These are phyloP conservation scores for Sedum album DNA, from an alignment of 164 flowering plant species.

Conservation along the genomic window DNA sequence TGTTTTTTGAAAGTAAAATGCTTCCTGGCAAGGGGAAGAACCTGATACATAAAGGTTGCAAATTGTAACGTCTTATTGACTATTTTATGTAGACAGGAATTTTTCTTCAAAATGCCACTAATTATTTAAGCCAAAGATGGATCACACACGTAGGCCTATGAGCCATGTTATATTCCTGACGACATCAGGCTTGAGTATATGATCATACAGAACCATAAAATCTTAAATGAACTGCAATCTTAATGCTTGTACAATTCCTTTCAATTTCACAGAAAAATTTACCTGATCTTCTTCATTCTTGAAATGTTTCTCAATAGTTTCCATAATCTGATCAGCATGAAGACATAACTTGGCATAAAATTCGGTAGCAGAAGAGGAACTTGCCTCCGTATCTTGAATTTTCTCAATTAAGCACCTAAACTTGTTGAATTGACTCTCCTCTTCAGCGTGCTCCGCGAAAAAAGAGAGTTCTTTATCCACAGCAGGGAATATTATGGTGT, in stretches of 20 bases:
- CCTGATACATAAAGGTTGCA: conserved; percentile 31
- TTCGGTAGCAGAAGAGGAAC: conserved; percentile 57
- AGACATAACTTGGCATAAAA: conserved; percentile 62
- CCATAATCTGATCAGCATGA: conserved; percentile 92
- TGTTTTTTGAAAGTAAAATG: conserved; percentile 61
- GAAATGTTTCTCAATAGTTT: conserved; percentile 70
- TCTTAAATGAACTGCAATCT: not conserved
- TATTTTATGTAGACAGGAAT: not conserved
- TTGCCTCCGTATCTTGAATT: conserved; percentile 74
- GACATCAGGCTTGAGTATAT: not conserved
- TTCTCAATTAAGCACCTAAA: conserved; percentile 79
- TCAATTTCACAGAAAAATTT: conserved; percentile 4
- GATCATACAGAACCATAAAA: not conserved
- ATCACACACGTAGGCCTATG: not conserved
- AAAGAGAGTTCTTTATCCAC: conserved; percentile 81
- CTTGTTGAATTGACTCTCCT: conserved; percentile 75
- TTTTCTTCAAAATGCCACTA: not conserved
- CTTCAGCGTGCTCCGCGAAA: conserved; percentile 86
- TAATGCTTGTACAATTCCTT: not conserved
- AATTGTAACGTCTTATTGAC: too few species aligned
- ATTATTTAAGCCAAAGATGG: not conserved
- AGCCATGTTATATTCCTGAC: not conserved
- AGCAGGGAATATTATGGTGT: conserved; percentile 90
- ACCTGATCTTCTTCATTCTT: conserved; percentile 86
- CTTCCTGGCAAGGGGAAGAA: conserved; percentile 84